Percentiles rank a stretch among this genome's conserved stretches.
These are phyloP conservation scores for Yarrowia sp. DNA, from an alignment of 805 yeast species.

Conservation along the genomic window DNA sequence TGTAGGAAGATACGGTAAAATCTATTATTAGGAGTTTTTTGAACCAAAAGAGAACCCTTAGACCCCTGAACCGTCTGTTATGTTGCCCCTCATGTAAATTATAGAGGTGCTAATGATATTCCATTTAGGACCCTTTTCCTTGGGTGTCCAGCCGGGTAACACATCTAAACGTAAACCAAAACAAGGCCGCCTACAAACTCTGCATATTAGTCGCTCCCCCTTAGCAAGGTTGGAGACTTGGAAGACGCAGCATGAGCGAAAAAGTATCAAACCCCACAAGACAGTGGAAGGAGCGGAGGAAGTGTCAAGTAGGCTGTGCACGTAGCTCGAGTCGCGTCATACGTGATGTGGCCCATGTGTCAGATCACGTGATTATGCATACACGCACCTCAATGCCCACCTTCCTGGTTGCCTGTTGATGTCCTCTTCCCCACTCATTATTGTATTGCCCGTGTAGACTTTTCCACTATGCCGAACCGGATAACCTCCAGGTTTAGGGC, in stretches of 20 bases:
- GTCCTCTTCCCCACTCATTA: neutral
- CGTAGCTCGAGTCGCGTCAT: neutral
- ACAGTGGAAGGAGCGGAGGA: neutral
- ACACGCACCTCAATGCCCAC: neutral
- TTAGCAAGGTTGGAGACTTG: neutral
- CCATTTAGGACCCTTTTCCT: slow-evolving; percentile 1
- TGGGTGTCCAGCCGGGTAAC: neutral
- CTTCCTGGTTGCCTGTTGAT: neutral
- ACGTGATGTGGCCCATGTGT: neutral
- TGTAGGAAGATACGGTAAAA: neutral
- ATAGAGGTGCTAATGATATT: no score
- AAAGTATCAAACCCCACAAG: neutral
- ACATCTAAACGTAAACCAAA: neutral
- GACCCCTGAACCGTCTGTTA: no score
- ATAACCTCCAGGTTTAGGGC: slow-evolving; percentile 19
- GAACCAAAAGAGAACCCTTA: neutral
- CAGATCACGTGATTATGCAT: neutral
- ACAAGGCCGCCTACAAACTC: neutral
- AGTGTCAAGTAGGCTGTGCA: neutral
- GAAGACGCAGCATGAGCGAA: neutral
- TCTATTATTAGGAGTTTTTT: neutral
- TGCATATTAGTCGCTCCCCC: neutral
- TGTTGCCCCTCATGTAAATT: no score
- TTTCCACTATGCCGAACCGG: slow-evolving; percentile 18
- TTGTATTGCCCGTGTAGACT: neutral